These are phyloP conservation scores for Cryptosporidium parvum DNA, from an alignment of 169 alveolate genomes.

Conservation along the genomic window DNA sequence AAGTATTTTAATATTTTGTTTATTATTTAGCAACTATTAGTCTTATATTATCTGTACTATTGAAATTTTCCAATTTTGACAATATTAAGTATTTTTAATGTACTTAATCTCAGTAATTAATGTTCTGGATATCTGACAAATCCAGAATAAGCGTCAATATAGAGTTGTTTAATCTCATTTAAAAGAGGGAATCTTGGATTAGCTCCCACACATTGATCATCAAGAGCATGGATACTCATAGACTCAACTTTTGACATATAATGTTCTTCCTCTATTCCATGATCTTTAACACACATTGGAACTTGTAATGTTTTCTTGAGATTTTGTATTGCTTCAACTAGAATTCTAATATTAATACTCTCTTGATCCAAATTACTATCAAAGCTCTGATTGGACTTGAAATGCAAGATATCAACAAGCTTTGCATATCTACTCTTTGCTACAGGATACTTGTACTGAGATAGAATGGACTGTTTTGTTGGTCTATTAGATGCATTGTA, in stretches of 20 bases:
- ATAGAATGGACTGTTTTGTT: constrained; percentile 49
- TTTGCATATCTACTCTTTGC: constrained; percentile 70
- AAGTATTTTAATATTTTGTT: background rate
- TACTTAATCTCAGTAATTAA: background rate
- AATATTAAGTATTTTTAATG: background rate
- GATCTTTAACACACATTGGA: constrained; percentile 74
- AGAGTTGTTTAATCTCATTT: constrained; percentile 58
- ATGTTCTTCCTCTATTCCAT: constrained; percentile 65
- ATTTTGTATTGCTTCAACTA: constrained; percentile 54
- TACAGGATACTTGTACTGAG: constrained; percentile 67
- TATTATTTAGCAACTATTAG: background rate
- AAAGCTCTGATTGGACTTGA: constrained; percentile 12
- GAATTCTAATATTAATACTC: constrained; percentile 49
- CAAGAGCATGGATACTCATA: constrained; percentile 70
- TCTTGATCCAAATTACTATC: constrained; percentile 52
- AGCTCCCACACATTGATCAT: constrained; percentile 77
- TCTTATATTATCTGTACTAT: background rate
- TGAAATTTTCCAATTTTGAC: background rate
- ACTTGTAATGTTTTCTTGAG: constrained; percentile 31
- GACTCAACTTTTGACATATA: constrained; percentile 68
- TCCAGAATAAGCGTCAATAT: constrained; percentile 68
- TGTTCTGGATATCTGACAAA: constrained; percentile 42
- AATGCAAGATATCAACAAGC: constrained; percentile 25
- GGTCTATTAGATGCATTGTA: constrained; percentile 72
- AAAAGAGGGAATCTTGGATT: constrained; percentile 76